phyloP scores from a whole-genome alignment of 2,329 filamentous ascomycete species.

The Paraphaeosphaeria minitans region DNA sequence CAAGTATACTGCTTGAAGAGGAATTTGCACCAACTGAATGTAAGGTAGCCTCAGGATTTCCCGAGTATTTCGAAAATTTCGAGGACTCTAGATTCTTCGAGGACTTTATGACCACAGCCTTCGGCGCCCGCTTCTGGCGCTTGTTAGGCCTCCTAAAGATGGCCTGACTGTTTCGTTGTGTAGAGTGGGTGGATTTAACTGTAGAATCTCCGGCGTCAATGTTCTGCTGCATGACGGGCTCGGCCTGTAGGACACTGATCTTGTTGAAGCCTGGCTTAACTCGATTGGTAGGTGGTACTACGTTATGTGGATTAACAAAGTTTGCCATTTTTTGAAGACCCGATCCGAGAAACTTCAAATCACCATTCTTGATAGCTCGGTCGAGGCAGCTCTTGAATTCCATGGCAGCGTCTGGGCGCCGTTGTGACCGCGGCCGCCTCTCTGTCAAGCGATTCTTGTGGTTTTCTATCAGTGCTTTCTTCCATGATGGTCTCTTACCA shows the following conservation, averaged over 20 bases:
- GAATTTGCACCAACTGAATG: neutral
- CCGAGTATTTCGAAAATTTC: neutral
- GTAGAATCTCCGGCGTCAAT: neutral
- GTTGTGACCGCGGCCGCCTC: conserved; percentile 9
- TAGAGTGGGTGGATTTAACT: neutral
- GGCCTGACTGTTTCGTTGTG: neutral
- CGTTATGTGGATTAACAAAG: neutral
- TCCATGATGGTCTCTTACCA: conserved; percentile 16
- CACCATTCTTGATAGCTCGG: neutral
- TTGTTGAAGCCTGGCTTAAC: neutral
- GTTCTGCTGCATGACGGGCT: neutral
- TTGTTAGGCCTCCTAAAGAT: neutral
- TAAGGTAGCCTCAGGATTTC: neutral
- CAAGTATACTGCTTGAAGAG: neutral
- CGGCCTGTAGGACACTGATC: neutral
- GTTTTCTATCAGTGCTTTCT: conserved; percentile 18
- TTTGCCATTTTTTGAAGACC: neutral
- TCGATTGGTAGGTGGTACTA: neutral
- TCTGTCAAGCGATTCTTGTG: conserved; percentile 23
- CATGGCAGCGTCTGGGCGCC: neutral
- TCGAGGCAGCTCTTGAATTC: neutral
- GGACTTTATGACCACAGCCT: neutral
- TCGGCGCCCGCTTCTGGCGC: neutral
- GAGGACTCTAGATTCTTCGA: neutral
- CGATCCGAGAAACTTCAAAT: neutral